Conservation (phyloP, 176 grass and related monocot species). For the Hsuehochloa calcarea region DNA sequence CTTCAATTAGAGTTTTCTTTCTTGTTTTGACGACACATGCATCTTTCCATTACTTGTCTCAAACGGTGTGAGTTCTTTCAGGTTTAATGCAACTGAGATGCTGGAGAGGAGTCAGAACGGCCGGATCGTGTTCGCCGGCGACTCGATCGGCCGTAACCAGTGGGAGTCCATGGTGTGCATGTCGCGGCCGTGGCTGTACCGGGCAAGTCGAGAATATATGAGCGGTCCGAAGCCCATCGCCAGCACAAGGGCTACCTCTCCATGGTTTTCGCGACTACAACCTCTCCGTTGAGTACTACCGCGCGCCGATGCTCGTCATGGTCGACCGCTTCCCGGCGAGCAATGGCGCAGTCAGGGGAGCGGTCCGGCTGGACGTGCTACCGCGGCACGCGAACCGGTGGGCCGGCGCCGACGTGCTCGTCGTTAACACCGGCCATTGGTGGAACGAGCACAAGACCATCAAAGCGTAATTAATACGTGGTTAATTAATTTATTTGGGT, state of each 20-base stretch:
- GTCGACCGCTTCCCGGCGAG: too few species aligned
- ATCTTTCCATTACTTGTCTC: background rate
- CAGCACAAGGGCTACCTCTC: constrained; percentile 46
- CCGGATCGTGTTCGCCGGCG: constrained; percentile 45
- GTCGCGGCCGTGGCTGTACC: constrained; percentile 36
- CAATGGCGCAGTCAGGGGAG: too few species aligned
- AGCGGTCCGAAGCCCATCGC: constrained; percentile 45
- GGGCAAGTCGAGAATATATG: background rate
- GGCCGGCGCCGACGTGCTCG: too few species aligned
- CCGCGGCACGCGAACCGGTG: too few species aligned
- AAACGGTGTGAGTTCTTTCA: background rate
- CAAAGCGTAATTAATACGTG: too few species aligned
- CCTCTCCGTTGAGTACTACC: constrained; percentile 18
- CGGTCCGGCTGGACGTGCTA: too few species aligned
- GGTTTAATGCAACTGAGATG: constrained; percentile 47
- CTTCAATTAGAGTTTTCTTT: background rate
- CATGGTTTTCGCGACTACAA: constrained; percentile 35
- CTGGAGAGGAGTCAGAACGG: constrained; percentile 43
- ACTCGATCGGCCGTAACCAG: constrained; percentile 53
- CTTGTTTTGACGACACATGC: background rate
- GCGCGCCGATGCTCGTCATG: too few species aligned
- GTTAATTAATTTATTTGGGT: too few species aligned
- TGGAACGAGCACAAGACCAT: too few species aligned
- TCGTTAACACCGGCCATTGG: too few species aligned
- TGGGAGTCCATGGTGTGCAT: constrained; percentile 60